phyloP scores from a whole-genome alignment of 2,329 filamentous ascomycete species.

The Leptographium wingfieldii region DNA sequence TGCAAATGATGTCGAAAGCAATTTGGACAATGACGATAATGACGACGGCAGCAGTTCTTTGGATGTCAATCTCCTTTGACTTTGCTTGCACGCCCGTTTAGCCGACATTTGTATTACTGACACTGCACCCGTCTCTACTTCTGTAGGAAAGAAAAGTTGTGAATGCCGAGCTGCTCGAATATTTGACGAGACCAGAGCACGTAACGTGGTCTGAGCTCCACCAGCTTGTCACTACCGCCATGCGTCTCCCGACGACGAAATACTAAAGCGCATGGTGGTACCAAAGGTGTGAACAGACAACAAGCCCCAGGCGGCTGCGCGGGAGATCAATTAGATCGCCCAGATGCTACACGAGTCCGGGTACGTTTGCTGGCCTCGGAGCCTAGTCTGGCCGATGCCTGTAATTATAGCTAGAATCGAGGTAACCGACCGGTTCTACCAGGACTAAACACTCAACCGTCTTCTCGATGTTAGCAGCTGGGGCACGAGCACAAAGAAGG shows the following conservation, averaged over 20 bases:
- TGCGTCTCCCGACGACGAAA: slow-evolving; percentile 1
- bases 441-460: slow-evolving; percentile 12
- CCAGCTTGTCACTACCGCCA: slow-evolving; percentile 4
- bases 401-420: slow-evolving; percentile 15
- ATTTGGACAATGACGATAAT: too few relatives aligned
- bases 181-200: slow-evolving; percentile 1
- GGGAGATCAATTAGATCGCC: slow-evolving; percentile 6
- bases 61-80: too few relatives aligned
- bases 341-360: slow-evolving; percentile 1
- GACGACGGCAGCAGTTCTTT: too few relatives aligned
- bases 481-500: slow-evolving; percentile 5
- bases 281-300: slow-evolving; percentile 4
- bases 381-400: slow-evolving; percentile 13
- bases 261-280: slow-evolving; percentile 1
- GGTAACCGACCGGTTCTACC: slow-evolving; percentile 13
- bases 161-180: slow-evolving; percentile 1
- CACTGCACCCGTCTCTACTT: too few relatives aligned
- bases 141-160: slow-evolving; percentile 3
- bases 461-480: slow-evolving; percentile 6
- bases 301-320: slow-evolving; percentile 5
- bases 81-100: too few relatives aligned
- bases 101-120: not conserved
- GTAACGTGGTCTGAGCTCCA: slow-evolving; percentile 3
- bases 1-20: too few relatives aligned
- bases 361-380: slow-evolving; percentile 1